Evolutionary conservation across 768 basidiomycete genomes (phyloP).

Genomic region (Podaxis sp.): DNA sequence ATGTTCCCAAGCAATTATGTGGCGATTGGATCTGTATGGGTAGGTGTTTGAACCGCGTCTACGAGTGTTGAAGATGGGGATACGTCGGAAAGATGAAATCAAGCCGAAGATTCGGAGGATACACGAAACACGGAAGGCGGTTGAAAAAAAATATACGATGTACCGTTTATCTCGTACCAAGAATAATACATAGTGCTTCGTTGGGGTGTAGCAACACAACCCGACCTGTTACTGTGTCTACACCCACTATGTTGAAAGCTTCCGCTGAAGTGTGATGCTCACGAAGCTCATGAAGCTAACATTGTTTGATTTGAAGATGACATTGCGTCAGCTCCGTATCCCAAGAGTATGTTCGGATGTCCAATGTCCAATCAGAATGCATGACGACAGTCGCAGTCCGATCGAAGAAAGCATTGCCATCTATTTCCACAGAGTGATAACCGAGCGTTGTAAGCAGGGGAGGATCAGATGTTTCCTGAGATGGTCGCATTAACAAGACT

Average conservation of each 20-base stretch:
- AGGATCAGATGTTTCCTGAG: background rate
- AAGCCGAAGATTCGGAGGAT: no score
- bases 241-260: background rate
- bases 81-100: no score
- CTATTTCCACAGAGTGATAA: background rate
- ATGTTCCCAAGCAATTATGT: no score
- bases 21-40: no score
- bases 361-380: background rate
- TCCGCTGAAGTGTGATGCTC: background rate
- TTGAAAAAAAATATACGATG: no score
- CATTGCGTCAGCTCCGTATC: background rate
- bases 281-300: background rate
- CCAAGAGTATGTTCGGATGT: background rate
- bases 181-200: background rate
- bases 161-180: background rate
- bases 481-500: background rate
- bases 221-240: background rate
- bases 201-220: background rate
- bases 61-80: no score
- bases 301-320: background rate
- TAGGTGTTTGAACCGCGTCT: no score
- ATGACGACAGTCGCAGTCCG: background rate
- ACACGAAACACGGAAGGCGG: no score
- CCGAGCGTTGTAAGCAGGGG: background rate
- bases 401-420: background rate